Evolutionary conservation across 441 rosid species (phyloP).

Genomic region (Metrosideros polymorpha): DNA sequence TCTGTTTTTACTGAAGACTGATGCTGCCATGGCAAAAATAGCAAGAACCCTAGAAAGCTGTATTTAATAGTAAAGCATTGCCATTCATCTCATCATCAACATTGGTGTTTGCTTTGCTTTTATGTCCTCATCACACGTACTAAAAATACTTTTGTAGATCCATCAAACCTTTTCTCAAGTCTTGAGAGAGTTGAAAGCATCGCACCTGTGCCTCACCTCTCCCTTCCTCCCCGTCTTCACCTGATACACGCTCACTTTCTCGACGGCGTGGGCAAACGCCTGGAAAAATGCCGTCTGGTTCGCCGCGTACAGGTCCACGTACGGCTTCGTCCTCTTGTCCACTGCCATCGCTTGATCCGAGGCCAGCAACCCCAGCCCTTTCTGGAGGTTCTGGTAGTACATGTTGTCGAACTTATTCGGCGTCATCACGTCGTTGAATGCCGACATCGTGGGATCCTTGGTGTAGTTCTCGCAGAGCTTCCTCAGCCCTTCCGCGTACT

Average conservation of each 20-base stretch:
- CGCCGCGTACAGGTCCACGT: slow-evolving; percentile 41
- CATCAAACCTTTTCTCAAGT: neutral
- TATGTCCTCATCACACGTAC: neutral
- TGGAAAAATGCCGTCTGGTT: slow-evolving; percentile 43
- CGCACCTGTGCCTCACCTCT: slow-evolving; percentile 56
- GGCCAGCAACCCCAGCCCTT: slow-evolving; percentile 45
- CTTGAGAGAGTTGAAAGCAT: slow-evolving; percentile 32
- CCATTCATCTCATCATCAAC: neutral
- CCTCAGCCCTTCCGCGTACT: slow-evolving; percentile 29
- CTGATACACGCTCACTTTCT: slow-evolving; percentile 36
- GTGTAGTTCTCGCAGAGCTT: slow-evolving; percentile 47
- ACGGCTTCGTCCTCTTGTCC: slow-evolving; percentile 40
- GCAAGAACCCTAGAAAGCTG: neutral
- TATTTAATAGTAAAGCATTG: neutral
- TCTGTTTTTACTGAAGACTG: neutral
- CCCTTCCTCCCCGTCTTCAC: slow-evolving; percentile 44
- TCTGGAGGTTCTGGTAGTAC: slow-evolving; percentile 50
- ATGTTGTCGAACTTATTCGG: slow-evolving; percentile 74
- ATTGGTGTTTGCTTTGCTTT: neutral
- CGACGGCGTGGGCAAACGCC: slow-evolving; percentile 42
- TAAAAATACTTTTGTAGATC: neutral
- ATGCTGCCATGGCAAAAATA: neutral
- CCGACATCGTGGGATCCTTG: slow-evolving; percentile 36
- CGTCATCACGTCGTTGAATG: slow-evolving; percentile 58
- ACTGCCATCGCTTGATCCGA: slow-evolving; percentile 33